These are phyloP conservation scores for Colletotrichum neosansevieriae DNA, from an alignment of 2,329 filamentous ascomycete genomes.

Conservation along the genomic window DNA sequence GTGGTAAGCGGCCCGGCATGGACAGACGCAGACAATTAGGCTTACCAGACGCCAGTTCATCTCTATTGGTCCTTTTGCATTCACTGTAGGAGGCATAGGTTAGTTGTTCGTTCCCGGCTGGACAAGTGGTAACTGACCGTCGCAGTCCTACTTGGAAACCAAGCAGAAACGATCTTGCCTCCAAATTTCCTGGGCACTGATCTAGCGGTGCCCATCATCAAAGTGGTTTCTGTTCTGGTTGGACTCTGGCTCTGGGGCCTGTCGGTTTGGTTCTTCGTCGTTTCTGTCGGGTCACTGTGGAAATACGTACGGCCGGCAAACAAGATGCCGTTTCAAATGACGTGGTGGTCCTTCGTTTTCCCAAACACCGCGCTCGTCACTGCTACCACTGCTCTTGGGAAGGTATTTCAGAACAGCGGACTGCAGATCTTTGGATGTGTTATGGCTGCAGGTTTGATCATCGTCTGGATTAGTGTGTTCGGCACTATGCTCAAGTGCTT, in stretches of 20 bases:
- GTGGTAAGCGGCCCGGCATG: conserved; percentile 61
- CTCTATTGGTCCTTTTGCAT: conserved; percentile 79
- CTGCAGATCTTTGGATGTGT: conserved; percentile 77
- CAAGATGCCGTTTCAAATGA: conserved; percentile 83
- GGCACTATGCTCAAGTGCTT: conserved; percentile 78
- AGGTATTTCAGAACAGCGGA: conserved; percentile 68
- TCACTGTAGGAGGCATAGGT: conserved; percentile 62
- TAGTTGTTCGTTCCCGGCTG: conserved; percentile 18
- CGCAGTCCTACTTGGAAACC: conserved; percentile 58
- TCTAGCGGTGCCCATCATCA: conserved; percentile 58
- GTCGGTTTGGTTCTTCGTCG: conserved; percentile 87
- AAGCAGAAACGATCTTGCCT: conserved; percentile 58
- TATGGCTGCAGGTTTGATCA: conserved; percentile 73
- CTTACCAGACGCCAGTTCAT: conserved; percentile 69
- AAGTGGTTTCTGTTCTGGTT: conserved; percentile 68
- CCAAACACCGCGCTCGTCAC: conserved; percentile 83
- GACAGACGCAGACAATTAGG: background rate
- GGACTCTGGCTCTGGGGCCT: conserved; percentile 86
- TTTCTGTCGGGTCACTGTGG: conserved; percentile 81
- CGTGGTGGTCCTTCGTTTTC: conserved; percentile 87
- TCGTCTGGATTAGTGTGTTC: conserved; percentile 78
- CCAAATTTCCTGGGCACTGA: conserved; percentile 55
- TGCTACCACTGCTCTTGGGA: conserved; percentile 78
- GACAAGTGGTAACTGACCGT: background rate
- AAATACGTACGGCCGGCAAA: conserved; percentile 69